A percentile compares a stretch with the other conserved stretches of the same genome.
Evolutionary conservation across 1,139 yeast species (phyloP).

Genomic region (Taphrina populina): DNA sequence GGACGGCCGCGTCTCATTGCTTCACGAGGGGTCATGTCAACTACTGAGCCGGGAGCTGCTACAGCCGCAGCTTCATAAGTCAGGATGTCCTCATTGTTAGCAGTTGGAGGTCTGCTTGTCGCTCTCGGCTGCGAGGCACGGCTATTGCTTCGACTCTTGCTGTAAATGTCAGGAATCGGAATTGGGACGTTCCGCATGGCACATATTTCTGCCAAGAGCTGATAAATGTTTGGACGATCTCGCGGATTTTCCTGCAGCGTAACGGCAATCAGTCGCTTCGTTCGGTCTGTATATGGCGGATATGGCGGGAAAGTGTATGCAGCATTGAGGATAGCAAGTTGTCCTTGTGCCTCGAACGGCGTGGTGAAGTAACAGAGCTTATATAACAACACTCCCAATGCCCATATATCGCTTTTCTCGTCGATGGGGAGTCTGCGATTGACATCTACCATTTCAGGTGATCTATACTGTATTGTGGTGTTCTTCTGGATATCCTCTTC

Average conservation of each 20-base stretch:
- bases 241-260: constrained; percentile 77
- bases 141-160: constrained; percentile 35
- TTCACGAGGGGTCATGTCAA: constrained; percentile 9
- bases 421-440: constrained; percentile 82
- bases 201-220: constrained; percentile 69
- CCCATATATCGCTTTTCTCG: constrained; percentile 96
- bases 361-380: constrained; percentile 91
- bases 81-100: constrained; percentile 38
- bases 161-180: constrained; percentile 49
- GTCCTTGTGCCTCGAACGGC: constrained; percentile 84
- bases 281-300: constrained; percentile 44
- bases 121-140: constrained; percentile 40
- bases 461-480: constrained; percentile 95
- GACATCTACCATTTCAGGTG: constrained; percentile 95
- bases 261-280: constrained; percentile 59
- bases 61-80: constrained; percentile 26
- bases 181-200: constrained; percentile 54
- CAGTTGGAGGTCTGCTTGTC: constrained; percentile 36
- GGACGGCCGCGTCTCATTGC: constrained; percentile 39
- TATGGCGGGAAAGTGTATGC: constrained; percentile 57
- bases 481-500: constrained; percentile 84
- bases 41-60: constrained; percentile 16
- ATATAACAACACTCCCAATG: constrained; percentile 85
- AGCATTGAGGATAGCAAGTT: constrained; percentile 63
- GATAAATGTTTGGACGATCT: constrained; percentile 83